Evolutionary conservation across 345 rosid genomes (phyloP).

Genomic region (Syzygium aromaticum): DNA sequence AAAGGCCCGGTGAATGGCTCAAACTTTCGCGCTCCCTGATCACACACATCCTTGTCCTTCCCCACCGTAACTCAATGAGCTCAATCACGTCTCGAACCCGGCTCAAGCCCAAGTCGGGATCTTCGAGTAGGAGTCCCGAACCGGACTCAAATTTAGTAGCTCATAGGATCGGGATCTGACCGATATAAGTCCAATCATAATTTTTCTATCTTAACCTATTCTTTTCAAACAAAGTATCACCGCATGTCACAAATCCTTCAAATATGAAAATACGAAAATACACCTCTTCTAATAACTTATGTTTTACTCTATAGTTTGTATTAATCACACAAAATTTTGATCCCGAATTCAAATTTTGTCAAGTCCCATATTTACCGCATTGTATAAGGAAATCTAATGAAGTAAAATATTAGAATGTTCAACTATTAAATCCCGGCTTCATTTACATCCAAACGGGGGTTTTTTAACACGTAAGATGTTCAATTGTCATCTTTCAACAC

Average conservation of each 20-base stretch:
- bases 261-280: neutral
- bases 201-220: neutral
- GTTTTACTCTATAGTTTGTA: accelerated
- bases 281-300: accelerated
- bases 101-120: too few relatives aligned
- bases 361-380: accelerated
- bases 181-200: neutral
- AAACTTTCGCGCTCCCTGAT: too few relatives aligned
- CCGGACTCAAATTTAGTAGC: neutral
- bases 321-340: neutral
- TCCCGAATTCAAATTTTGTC: accelerated
- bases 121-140: neutral
- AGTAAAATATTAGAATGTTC: neutral
- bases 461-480: too few relatives aligned
- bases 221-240: neutral
- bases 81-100: too few relatives aligned
- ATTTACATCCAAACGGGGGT: too few relatives aligned
- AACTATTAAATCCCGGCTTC: neutral
- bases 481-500: neutral
- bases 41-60: neutral
- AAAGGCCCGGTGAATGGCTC: neutral
- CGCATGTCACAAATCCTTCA: neutral
- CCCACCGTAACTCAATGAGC: neutral
- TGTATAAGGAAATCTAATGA: neutral
- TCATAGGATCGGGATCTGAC: accelerated